Evolutionary conservation across 1,139 yeast genomes (phyloP), one percentile per base, ranked within the genome.

Genomic region (Suhomyces wounanorum): DNA sequence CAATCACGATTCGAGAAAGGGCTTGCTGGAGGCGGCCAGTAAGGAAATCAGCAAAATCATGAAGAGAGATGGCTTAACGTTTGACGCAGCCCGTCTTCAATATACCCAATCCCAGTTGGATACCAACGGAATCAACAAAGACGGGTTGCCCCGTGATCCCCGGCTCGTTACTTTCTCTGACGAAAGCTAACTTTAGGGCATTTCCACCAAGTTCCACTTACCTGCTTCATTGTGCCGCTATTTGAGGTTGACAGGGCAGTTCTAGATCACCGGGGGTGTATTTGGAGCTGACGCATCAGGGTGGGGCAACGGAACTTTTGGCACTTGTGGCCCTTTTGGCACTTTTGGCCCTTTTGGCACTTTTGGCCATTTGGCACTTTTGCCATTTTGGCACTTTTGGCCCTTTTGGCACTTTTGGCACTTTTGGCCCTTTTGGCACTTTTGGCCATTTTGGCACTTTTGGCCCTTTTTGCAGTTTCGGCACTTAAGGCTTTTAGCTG

Each of bases 71-170:
- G 63, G 72, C 23, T 51, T 86, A 36, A 61, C 79, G 1, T 89
- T 89, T 65, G 96, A 89, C 62, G 83, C 83, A 44, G 96, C 96
- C 1, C 72, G 96, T 50, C 67, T 80, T 11, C 63, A 73, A 48
- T 85, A 79, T 59, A 78, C 82, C 1, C 74, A 71, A 51, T 59
- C 65, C 17, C 71, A 70, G 55, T 75, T 88, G 62, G 69, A 72
- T 3, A 65, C 70, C 17, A 80, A 87, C 63, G 79, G 77, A 13
- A 82, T 88, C 38, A 88, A 78, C 37, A 55, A 59, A 3, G 61
- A 68, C 52, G 80, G 80, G 8, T 52, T 72, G 21, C 80, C 80
- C 0, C 55, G 60, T 17, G 80, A 75, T 54, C 77, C 78, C 1
- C 69, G 65, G 50, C 63, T 75, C 7, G 79, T 74, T 2, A 72